Evolutionary conservation across 345 rosid species (phyloP), one percentile per base, ranked within the genome.

Genomic region (Euphorbia tirucalli): DNA sequence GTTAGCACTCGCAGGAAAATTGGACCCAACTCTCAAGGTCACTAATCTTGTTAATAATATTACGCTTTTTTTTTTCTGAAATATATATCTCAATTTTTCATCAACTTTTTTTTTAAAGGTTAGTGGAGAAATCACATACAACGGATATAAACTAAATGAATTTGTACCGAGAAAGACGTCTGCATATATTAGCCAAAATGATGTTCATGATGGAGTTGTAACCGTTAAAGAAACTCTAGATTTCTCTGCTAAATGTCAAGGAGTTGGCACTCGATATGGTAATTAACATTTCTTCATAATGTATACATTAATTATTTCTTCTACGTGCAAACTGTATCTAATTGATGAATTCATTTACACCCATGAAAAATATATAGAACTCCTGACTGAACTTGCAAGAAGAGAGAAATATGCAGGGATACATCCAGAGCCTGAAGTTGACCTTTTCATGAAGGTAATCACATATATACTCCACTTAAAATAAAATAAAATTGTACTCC

Each of bases 221-320:
- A 94, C 97, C 0, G 97, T 94, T 19, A 89, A 84, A 84, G 98
- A 94, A 80, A 94, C 97, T 14, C 77, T 94, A 0, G 97, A 94
- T 79, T 94, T 94, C 79, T 94, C 97, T 4, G 96, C 97, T 11
- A 85, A 93, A 57, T 94, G 98, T 69, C 96, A 84, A 77, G 98
- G 98, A 7, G 89, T 90, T 54, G 98, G 98, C 15, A 80, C 85
- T 13, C 81, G 98, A 88, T 85, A 86, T 31, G 98, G 98, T 94
- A 88, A 44, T 54, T 66, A n/a, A 52, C 9, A 59, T 15, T 59
- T 25, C 32, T 28, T 57, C 16, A 25, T 24, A 25, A n/a, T n/a
- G n/a, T n/a, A n/a, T n/a, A n/a, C n/a, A n/a, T n/a, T n/a, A n/a
- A n/a, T n/a, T n/a, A n/a, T n/a, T n/a, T n/a, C n/a, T n/a, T n/a